Evolutionary conservation across 345 rosid species (phyloP).

Genomic region (Eucalyptus regnans): DNA sequence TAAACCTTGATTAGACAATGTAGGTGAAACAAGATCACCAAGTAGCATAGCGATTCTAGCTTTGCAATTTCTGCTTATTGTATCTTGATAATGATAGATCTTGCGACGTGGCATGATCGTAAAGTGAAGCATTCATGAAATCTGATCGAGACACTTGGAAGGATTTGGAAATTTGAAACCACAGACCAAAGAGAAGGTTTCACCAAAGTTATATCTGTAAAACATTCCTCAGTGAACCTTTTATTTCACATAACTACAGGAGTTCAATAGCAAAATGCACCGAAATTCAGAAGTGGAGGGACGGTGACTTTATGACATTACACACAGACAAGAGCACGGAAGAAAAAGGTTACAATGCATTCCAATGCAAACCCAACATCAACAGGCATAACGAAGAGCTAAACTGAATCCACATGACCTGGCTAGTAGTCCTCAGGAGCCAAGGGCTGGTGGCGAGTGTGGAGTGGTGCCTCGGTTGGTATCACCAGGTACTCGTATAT

Average conservation of each 20-base stretch:
- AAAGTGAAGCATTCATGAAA: neutral
- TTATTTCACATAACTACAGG: neutral
- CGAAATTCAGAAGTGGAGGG: neutral
- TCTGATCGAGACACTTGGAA: neutral
- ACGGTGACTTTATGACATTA: neutral
- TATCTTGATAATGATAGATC: neutral
- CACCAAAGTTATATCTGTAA: neutral
- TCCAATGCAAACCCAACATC: neutral
- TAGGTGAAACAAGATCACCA: neutral
- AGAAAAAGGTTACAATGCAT: neutral
- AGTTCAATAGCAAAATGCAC: neutral
- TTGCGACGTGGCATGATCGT: neutral
- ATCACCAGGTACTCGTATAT: constrained; percentile 48
- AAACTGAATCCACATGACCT: neutral
- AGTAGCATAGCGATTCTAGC: neutral
- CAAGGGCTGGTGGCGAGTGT: constrained; percentile 48
- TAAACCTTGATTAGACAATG: too few relatives aligned
- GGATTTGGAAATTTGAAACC: neutral
- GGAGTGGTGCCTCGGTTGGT: constrained; percentile 25
- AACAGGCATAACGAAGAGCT: neutral
- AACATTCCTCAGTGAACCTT: neutral
- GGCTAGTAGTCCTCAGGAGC: constrained; percentile 67
- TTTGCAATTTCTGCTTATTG: neutral
- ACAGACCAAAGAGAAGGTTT: neutral
- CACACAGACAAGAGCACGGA: neutral